Conservation (phyloP, 2,329 filamentous ascomycete species). For the Aspergillus eucalypticola region DNA sequence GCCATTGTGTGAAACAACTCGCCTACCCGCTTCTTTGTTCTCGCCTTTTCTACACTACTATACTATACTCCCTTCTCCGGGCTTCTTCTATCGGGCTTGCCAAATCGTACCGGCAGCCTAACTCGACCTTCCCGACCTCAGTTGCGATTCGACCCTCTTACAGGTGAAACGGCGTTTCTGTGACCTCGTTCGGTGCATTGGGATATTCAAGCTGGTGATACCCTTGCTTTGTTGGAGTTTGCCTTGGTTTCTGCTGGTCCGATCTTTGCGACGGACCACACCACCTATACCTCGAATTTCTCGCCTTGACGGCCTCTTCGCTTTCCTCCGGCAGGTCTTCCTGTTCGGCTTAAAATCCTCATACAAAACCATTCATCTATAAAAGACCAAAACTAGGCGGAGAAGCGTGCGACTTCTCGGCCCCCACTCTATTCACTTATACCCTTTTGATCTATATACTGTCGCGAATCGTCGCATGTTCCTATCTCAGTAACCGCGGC, state of each 20-base stretch:
- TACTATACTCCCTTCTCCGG: too few species aligned
- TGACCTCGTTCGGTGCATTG: constrained; percentile 28
- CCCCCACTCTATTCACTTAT: constrained; percentile 11
- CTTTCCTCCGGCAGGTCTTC: constrained; percentile 24
- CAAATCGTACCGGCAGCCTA: constrained; percentile 6
- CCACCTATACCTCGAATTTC: constrained; percentile 22
- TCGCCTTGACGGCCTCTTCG: constrained; percentile 38
- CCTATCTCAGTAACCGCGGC: constrained; percentile 38
- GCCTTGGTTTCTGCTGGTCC: constrained; percentile 29
- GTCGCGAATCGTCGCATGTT: constrained; percentile 45
- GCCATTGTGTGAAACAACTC: constrained; percentile 1
- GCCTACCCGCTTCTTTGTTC: constrained; percentile 19
- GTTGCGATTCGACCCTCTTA: constrained; percentile 23
- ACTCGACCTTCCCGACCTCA: constrained; percentile 14
- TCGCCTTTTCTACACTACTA: background rate
- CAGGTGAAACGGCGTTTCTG: constrained; percentile 29
- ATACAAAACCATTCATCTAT: constrained; percentile 10
- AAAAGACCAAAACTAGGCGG: constrained; percentile 12
- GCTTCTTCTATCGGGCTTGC: background rate
- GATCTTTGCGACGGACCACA: constrained; percentile 30
- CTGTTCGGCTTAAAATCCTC: constrained; percentile 23
- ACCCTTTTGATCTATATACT: constrained; percentile 19
- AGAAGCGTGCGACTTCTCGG: constrained; percentile 14
- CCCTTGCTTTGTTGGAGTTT: constrained; percentile 36
- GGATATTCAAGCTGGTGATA: constrained; percentile 35